Percentiles rank a stretch among this genome's conserved stretches.
Conservation (phyloP, 306 rosid species). For the Calophaca sinica region DNA sequence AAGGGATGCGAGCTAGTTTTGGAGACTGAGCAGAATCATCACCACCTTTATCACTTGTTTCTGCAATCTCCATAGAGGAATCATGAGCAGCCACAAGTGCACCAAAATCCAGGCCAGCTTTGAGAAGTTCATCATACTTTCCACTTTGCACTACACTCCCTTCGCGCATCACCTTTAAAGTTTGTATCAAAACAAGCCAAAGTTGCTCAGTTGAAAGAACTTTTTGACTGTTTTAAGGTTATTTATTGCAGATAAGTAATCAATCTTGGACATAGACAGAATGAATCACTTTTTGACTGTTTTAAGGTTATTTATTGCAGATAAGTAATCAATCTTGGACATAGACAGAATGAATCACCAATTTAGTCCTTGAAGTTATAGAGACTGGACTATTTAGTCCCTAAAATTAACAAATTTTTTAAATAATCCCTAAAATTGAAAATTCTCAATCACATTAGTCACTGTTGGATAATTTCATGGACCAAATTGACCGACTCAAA, state of each 20-base stretch:
- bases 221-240: slow-evolving; percentile 24
- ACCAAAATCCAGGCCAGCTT: slow-evolving; percentile 74
- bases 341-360: neutral
- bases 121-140: slow-evolving; percentile 66
- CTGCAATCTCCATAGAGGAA: slow-evolving; percentile 80
- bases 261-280: neutral
- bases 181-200: neutral
- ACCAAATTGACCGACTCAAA: too few relatives aligned
- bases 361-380: too few relatives aligned
- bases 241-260: slow-evolving; percentile 7
- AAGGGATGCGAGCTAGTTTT: slow-evolving; percentile 49
- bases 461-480: too few relatives aligned
- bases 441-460: too few relatives aligned
- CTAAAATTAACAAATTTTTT: too few relatives aligned
- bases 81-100: slow-evolving; percentile 91
- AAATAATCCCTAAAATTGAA: too few relatives aligned
- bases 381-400: too few relatives aligned
- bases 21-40: slow-evolving; percentile 50
- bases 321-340: neutral
- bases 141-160: slow-evolving; percentile 83
- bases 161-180: slow-evolving; percentile 79
- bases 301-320: slow-evolving; percentile 18
- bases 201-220: slow-evolving; percentile 32
- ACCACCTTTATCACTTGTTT: slow-evolving; percentile 42
- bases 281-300: slow-evolving; percentile 36